These are phyloP conservation scores for Nemophila menziesii DNA, from an alignment of 257 asterid species.

Conservation along the genomic window DNA sequence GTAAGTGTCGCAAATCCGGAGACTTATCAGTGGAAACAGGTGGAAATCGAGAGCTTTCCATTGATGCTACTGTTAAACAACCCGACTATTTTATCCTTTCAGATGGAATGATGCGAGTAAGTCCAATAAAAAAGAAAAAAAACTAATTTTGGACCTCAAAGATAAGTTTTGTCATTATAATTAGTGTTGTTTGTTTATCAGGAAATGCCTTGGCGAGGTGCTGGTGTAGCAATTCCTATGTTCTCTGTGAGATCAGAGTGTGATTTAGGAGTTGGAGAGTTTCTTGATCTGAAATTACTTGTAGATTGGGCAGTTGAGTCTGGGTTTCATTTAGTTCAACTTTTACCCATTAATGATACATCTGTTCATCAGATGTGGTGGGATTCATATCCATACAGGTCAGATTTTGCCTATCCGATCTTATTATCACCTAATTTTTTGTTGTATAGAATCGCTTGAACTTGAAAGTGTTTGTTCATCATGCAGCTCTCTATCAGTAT, in stretches of 20 bases:
- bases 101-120: conserved; percentile 94
- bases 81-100: conserved; percentile 59
- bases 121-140: conserved; percentile 15
- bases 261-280: conserved; percentile 93
- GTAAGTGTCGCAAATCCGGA: conserved; percentile 43
- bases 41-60: conserved; percentile 50
- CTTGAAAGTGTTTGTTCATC: conserved; percentile 7
- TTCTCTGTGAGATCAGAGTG: conserved; percentile 85
- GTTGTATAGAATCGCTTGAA: neutral
- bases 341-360: conserved; percentile 89
- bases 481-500: conserved; percentile 93
- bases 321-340: conserved; percentile 94
- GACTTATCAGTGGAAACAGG: conserved; percentile 56
- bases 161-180: neutral
- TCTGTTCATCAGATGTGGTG: conserved; percentile 98
- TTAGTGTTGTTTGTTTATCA: conserved; percentile 9
- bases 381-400: conserved; percentile 99
- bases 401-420: conserved; percentile 8
- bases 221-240: conserved; percentile 95
- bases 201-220: conserved; percentile 99
- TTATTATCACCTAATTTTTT: neutral
- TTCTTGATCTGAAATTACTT: conserved; percentile 86
- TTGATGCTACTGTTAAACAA: conserved; percentile 47
- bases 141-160: neutral
- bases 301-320: conserved; percentile 89